Evolutionary conservation across 2,329 filamentous ascomycete species (phyloP).

Genomic region (Blastomyces emzantsi): DNA sequence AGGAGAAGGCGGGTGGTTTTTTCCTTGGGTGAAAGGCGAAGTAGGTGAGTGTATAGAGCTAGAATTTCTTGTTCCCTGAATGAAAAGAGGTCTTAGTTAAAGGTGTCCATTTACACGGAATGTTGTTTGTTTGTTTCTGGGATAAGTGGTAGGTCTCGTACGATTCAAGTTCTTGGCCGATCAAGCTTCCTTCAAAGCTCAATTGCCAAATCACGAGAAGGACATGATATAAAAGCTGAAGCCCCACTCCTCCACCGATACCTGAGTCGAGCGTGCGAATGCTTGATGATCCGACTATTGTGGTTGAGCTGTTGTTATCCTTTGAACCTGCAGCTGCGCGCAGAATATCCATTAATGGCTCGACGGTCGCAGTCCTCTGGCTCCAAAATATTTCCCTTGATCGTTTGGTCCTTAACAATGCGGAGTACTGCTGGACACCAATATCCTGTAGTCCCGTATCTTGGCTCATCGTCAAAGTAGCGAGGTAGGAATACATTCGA

Average conservation of each 20-base stretch:
- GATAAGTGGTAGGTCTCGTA: slow-evolving; percentile 38
- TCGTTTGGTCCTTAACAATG: slow-evolving; percentile 64
- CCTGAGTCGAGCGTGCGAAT: slow-evolving; percentile 57
- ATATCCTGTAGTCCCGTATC: slow-evolving; percentile 93
- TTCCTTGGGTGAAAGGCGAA: slow-evolving; percentile 90
- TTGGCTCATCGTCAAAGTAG: slow-evolving; percentile 69
- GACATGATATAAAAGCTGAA: slow-evolving; percentile 91
- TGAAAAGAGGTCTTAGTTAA: slow-evolving; percentile 16
- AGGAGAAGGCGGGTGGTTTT: slow-evolving; percentile 91
- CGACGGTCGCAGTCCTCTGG: slow-evolving; percentile 74
- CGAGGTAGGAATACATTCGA: slow-evolving; percentile 76
- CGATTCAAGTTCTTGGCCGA: slow-evolving; percentile 78
- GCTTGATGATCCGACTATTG: slow-evolving; percentile 44
- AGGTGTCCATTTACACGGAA: background rate
- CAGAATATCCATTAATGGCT: slow-evolving; percentile 73
- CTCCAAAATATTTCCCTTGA: slow-evolving; percentile 83
- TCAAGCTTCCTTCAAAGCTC: slow-evolving; percentile 68
- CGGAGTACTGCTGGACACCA: slow-evolving; percentile 83
- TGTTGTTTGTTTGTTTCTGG: background rate
- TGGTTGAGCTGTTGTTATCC: slow-evolving; percentile 56
- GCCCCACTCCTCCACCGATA: slow-evolving; percentile 66
- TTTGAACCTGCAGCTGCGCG: slow-evolving; percentile 63
- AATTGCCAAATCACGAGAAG: slow-evolving; percentile 93
- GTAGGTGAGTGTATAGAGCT: slow-evolving; percentile 80
- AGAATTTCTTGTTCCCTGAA: slow-evolving; percentile 84